A percentile compares a stretch with the other conserved stretches of the same genome.
Conservation (phyloP, 2,329 filamentous ascomycete genomes). For the Fusarium sp. region DNA sequence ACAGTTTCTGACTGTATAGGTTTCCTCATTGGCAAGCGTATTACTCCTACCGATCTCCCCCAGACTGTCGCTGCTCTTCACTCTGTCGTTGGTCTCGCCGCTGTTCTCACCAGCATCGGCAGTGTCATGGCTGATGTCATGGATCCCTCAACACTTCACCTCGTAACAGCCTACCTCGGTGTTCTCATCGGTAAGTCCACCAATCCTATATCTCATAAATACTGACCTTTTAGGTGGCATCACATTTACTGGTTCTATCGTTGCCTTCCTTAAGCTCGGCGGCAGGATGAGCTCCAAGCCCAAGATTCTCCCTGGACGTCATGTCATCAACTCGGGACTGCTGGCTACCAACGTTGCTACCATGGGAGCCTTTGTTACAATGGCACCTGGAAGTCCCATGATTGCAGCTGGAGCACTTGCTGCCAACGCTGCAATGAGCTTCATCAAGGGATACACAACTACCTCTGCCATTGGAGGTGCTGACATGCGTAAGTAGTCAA, state of each 20-base stretch:
- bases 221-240: slow-evolving; percentile 68
- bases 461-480: slow-evolving; percentile 92
- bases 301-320: slow-evolving; percentile 77
- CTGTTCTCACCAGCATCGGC: slow-evolving; percentile 88
- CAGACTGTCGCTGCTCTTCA: slow-evolving; percentile 92
- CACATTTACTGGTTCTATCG: slow-evolving; percentile 91
- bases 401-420: slow-evolving; percentile 84
- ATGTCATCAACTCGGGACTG: slow-evolving; percentile 79
- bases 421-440: slow-evolving; percentile 82
- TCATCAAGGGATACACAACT: slow-evolving; percentile 88
- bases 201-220: background rate
- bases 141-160: slow-evolving; percentile 80
- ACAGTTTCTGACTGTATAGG: slow-evolving; percentile 54
- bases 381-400: slow-evolving; percentile 82
- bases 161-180: slow-evolving; percentile 87
- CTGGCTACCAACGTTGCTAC: slow-evolving; percentile 83
- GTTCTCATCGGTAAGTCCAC: slow-evolving; percentile 75
- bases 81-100: slow-evolving; percentile 89
- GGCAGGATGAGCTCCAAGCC: slow-evolving; percentile 86
- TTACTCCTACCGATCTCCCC: slow-evolving; percentile 88
- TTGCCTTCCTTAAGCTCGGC: slow-evolving; percentile 89
- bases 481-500: slow-evolving; percentile 75
- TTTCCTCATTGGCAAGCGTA: slow-evolving; percentile 83
- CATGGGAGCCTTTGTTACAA: slow-evolving; percentile 84
- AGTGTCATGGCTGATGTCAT: slow-evolving; percentile 82